Percentiles rank a stretch among this genome's conserved stretches.
These are phyloP conservation scores for Cystobasidium sp. DNA, from an alignment of 1,284 basidiomycete species.

Conservation along the genomic window DNA sequence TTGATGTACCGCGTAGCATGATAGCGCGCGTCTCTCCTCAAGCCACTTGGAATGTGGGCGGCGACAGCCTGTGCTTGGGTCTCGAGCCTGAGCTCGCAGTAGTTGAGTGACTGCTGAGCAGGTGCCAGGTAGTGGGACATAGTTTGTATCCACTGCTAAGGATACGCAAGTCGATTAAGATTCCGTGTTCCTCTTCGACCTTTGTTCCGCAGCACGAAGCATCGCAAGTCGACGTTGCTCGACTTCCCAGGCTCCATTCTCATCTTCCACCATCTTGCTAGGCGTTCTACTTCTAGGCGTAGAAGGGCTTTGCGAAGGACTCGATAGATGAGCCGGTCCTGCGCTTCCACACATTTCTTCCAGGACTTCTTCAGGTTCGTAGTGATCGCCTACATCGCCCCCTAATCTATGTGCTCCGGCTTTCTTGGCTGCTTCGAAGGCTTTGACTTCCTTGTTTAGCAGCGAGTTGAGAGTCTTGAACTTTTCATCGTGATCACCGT, in stretches of 20 bases:
- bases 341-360: conserved; percentile 42
- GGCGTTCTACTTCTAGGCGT: conserved; percentile 2
- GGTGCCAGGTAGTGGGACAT: too few species aligned
- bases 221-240: conserved; percentile 37
- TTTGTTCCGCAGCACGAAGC: conserved; percentile 33
- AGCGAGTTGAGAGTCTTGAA: conserved; percentile 74
- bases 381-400: conserved; percentile 32
- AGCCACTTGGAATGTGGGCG: too few species aligned
- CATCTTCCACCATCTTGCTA: conserved; percentile 32
- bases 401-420: conserved; percentile 40
- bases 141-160: too few species aligned
- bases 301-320: not conserved
- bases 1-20: too few species aligned
- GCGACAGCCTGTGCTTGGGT: too few species aligned
- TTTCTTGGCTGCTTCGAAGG: conserved; percentile 63
- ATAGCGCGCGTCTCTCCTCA: too few species aligned
- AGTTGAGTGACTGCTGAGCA: too few species aligned
- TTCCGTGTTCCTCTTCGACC: conserved; percentile 10
- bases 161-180: too few species aligned
- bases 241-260: conserved; percentile 37
- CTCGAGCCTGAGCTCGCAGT: too few species aligned
- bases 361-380: conserved; percentile 39
- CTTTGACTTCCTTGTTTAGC: conserved; percentile 71
- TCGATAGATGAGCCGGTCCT: conserved; percentile 5
- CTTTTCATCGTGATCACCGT: conserved; percentile 71